These are phyloP conservation scores for Dispira simplex DNA, from an alignment of 192 early-diverging fungal species.

Conservation along the genomic window DNA sequence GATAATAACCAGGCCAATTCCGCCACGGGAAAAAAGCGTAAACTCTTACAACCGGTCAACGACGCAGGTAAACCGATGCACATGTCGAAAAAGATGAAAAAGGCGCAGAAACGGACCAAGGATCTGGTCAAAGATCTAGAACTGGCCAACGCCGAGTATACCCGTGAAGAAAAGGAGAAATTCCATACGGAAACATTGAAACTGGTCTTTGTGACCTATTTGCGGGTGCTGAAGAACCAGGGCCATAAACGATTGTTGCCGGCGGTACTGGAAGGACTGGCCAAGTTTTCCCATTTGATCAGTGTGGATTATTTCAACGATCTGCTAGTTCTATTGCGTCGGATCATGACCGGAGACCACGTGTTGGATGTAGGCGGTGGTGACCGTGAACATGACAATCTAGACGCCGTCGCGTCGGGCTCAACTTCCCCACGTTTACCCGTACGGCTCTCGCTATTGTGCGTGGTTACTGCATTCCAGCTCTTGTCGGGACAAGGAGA, in stretches of 20 bases:
- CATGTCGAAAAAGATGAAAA: not conserved
- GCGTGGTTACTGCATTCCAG: slow-evolving; percentile 78
- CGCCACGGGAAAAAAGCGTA: not conserved
- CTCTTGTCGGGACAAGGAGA: slow-evolving; percentile 84
- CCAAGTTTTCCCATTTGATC: slow-evolving; percentile 80
- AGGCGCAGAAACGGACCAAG: not conserved
- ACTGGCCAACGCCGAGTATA: slow-evolving; percentile 66
- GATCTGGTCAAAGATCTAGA: not conserved
- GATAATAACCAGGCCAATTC: not conserved
- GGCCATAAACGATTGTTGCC: slow-evolving; percentile 55
- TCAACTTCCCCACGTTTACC: no score
- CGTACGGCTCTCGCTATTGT: slow-evolving; percentile 55
- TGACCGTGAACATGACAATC: slow-evolving; percentile 18
- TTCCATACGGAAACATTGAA: slow-evolving; percentile 90
- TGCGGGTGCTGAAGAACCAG: slow-evolving; percentile 83
- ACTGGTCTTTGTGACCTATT: slow-evolving; percentile 85
- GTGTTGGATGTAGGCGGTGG: slow-evolving; percentile 24
- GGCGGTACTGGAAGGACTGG: slow-evolving; percentile 62
- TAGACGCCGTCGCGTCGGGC: slow-evolving; percentile 26
- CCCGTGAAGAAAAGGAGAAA: slow-evolving; percentile 65
- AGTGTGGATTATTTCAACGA: slow-evolving; percentile 93
- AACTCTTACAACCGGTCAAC: not conserved
- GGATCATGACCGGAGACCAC: slow-evolving; percentile 52
- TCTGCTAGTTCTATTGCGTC: slow-evolving; percentile 67
- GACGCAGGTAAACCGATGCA: slow-evolving; percentile 4